Percentiles rank a stretch among this genome's conserved stretches.
Conservation (phyloP, 495 filamentous ascomycete genomes). For the Rostrohypoxylon terebratum region DNA sequence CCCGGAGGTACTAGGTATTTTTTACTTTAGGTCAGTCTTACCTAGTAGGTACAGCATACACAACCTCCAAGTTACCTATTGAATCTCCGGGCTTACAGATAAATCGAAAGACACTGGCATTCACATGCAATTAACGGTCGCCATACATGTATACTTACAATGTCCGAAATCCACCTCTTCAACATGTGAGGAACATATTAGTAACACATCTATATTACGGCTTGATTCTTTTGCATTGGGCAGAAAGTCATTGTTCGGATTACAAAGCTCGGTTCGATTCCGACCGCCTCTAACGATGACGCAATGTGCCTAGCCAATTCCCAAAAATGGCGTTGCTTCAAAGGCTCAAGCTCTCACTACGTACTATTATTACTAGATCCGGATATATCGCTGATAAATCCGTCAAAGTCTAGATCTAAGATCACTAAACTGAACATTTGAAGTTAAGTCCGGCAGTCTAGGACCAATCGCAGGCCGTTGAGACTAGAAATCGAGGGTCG, state of each 20-base stretch:
- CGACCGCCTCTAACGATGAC: conserved; percentile 4
- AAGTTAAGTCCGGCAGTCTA: conserved; percentile 20
- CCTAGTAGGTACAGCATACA: too few relatives aligned
- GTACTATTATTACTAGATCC: background rate
- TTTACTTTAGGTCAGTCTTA: too few relatives aligned
- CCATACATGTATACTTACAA: background rate
- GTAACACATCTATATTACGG: background rate
- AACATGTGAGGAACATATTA: background rate
- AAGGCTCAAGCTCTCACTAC: too few relatives aligned
- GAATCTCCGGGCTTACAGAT: background rate
- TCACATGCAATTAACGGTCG: background rate
- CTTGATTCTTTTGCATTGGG: background rate
- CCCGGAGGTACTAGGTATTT: too few relatives aligned
- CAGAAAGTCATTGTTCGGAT: conserved; percentile 1
- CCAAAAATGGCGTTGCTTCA: background rate
- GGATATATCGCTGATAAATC: conserved; percentile 37
- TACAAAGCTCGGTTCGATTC: conserved; percentile 30
- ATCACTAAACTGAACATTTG: conserved; percentile 15
- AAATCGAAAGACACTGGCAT: background rate
- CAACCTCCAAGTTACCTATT: too few relatives aligned
- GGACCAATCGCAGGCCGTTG: conserved; percentile 6
- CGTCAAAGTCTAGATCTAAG: conserved; percentile 5
- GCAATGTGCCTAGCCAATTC: background rate
- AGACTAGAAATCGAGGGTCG: background rate
- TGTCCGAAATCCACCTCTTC: background rate